Percentiles rank a stretch among this genome's conserved stretches.
These are phyloP conservation scores for Penicillium herquei DNA, from an alignment of 495 filamentous ascomycete genomes.

Conservation along the genomic window DNA sequence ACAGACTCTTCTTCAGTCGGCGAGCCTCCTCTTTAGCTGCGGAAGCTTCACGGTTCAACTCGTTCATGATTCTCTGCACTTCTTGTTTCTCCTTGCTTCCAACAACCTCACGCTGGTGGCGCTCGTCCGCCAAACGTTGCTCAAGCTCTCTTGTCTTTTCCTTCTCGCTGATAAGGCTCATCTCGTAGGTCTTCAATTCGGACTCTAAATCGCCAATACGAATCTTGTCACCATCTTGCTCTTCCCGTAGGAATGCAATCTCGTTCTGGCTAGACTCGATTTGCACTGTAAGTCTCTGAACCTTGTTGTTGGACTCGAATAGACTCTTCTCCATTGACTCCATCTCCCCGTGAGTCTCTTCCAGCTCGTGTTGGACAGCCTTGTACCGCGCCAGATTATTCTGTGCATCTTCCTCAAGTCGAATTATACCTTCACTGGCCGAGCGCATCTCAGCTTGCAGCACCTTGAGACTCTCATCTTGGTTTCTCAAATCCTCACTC, in stretches of 20 bases:
- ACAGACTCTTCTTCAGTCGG: slow-evolving; percentile 74
- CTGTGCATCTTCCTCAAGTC: slow-evolving; percentile 83
- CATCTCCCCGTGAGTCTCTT: slow-evolving; percentile 72
- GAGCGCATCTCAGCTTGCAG: slow-evolving; percentile 89
- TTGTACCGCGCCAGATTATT: slow-evolving; percentile 63
- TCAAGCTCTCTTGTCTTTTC: slow-evolving; percentile 79
- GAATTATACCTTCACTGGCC: slow-evolving; percentile 78
- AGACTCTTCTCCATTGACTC: slow-evolving; percentile 73
- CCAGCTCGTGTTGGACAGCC: slow-evolving; percentile 71
- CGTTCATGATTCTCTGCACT: slow-evolving; percentile 73
- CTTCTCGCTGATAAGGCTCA: slow-evolving; percentile 72
- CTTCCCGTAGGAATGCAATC: slow-evolving; percentile 91
- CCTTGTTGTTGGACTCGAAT: slow-evolving; percentile 78
- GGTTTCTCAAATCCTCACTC: slow-evolving; percentile 53
- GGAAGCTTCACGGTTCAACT: slow-evolving; percentile 78
- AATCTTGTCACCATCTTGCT: slow-evolving; percentile 97
- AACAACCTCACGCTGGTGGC: slow-evolving; percentile 81
- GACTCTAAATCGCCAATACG: slow-evolving; percentile 91
- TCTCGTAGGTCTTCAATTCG: slow-evolving; percentile 68
- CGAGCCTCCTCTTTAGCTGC: slow-evolving; percentile 84
- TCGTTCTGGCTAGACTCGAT: slow-evolving; percentile 90
- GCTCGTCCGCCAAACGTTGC: slow-evolving; percentile 70
- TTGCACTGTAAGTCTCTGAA: slow-evolving; percentile 81
- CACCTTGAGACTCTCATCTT: slow-evolving; percentile 74
- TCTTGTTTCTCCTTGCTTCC: slow-evolving; percentile 89